Percentiles rank a stretch among this genome's conserved stretches.
Evolutionary conservation across 768 basidiomycete genomes (phyloP).

Genomic region (Russula lepida): DNA sequence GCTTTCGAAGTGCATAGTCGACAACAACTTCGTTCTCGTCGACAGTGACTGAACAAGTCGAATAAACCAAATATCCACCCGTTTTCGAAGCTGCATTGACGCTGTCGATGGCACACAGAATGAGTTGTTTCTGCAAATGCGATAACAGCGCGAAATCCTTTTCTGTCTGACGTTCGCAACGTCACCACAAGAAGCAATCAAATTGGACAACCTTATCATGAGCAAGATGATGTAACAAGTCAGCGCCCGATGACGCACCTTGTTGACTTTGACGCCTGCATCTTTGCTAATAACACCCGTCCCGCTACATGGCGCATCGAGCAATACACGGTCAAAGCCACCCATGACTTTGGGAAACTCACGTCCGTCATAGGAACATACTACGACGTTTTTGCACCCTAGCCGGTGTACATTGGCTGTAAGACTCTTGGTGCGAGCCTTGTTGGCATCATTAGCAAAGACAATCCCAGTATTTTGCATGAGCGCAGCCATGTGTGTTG

Average conservation of each 20-base stretch:
- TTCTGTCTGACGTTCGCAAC: constrained; percentile 51
- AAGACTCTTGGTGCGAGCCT: constrained; percentile 88
- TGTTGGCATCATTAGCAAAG: constrained; percentile 96
- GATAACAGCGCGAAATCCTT: constrained; percentile 95
- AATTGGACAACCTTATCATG: constrained; percentile 1
- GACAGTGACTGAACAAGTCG: constrained; percentile 95
- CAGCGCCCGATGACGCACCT: constrained; percentile 45
- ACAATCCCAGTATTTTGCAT: constrained; percentile 97
- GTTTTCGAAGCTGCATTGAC: constrained; percentile 82
- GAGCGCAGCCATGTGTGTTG: constrained; percentile 94
- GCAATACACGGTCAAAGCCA: constrained; percentile 92
- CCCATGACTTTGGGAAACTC: constrained; percentile 99
- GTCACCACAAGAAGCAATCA: background rate
- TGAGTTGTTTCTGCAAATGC: constrained; percentile 96
- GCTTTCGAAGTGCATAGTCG: constrained; percentile 92
- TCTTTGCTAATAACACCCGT: constrained; percentile 99
- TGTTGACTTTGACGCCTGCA: constrained; percentile 94
- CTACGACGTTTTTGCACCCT: constrained; percentile 96
- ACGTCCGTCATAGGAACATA: constrained; percentile 94
- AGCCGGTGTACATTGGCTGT: constrained; percentile 95
- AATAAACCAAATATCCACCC: constrained; percentile 94
- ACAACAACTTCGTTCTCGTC: constrained; percentile 99
- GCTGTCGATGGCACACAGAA: constrained; percentile 96
- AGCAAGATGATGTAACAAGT: background rate
- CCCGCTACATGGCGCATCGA: constrained; percentile 97